phyloP scores from a whole-genome alignment of 83 land plant species.

The Isoetes engelmannii region DNA sequence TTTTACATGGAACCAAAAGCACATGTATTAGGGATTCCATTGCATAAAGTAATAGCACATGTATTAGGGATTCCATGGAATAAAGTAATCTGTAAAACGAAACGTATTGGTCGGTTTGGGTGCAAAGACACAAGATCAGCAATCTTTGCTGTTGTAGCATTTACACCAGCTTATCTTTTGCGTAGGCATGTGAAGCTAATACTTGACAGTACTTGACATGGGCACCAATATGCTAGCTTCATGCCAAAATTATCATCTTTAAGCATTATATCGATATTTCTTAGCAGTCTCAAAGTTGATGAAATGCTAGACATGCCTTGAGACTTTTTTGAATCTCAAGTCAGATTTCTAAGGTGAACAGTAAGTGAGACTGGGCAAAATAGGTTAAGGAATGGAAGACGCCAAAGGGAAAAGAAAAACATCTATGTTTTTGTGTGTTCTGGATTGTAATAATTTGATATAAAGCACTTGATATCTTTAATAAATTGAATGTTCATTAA shows the following conservation, averaged over 20 bases:
- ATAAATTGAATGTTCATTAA: too few relatives aligned
- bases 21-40: slow-evolving; percentile 74
- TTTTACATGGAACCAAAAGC: slow-evolving; percentile 89
- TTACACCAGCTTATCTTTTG: slow-evolving; percentile 72
- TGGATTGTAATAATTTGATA: too few relatives aligned
- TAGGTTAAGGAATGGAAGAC: too few relatives aligned
- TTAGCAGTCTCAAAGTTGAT: too few relatives aligned
- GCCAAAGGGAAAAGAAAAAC: too few relatives aligned
- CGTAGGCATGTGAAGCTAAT: slow-evolving; percentile 66
- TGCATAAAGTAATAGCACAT: slow-evolving; percentile 80
- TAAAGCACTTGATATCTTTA: too few relatives aligned
- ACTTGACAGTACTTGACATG: slow-evolving; percentile 78
- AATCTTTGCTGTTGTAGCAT: slow-evolving; percentile 65
- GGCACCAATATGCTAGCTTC: slow-evolving; percentile 86
- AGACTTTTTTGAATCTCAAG: too few relatives aligned
- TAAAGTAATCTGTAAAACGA: slow-evolving; percentile 87
- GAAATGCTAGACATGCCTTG: too few relatives aligned
- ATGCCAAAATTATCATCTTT: slow-evolving; percentile 37
- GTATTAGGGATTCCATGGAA: slow-evolving; percentile 81
- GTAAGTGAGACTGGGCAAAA: too few relatives aligned
- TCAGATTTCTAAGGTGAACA: too few relatives aligned
- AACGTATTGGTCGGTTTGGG: slow-evolving; percentile 90
- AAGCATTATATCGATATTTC: too few relatives aligned
- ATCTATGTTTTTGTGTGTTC: too few relatives aligned
- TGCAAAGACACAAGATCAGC: slow-evolving; percentile 93